phyloP scores from a whole-genome alignment of 1,284 basidiomycete genomes.

The Cerrena zonata region DNA sequence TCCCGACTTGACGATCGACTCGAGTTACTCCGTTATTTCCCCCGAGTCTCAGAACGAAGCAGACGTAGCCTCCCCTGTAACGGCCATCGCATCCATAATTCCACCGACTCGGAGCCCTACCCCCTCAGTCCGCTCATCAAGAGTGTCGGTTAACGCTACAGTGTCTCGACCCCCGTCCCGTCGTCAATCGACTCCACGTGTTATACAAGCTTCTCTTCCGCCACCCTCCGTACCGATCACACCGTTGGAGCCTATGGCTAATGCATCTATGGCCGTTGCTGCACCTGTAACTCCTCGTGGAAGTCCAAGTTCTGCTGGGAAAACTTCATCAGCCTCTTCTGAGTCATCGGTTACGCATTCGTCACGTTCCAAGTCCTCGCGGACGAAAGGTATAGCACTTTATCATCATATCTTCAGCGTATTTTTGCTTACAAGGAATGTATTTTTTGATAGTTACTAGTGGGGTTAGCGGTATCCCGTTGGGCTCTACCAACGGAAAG shows the following conservation, averaged over 20 bases:
- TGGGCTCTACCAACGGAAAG: background rate
- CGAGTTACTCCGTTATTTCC: background rate
- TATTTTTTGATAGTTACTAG: background rate
- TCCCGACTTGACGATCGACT: background rate
- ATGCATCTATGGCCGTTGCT: background rate
- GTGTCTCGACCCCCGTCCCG: background rate
- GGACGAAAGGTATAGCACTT: background rate
- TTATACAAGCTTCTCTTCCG: background rate
- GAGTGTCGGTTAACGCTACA: background rate
- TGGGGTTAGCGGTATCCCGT: background rate
- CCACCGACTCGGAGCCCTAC: background rate
- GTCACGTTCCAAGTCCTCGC: background rate
- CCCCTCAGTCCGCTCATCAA: background rate
- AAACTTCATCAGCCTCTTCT: too few relatives aligned
- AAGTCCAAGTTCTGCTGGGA: background rate
- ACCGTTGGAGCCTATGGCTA: background rate
- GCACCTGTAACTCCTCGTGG: too few relatives aligned
- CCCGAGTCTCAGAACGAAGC: background rate
- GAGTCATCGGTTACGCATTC: background rate
- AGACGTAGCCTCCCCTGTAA: background rate
- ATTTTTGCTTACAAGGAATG: too few relatives aligned
- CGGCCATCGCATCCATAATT: background rate
- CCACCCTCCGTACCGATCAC: background rate
- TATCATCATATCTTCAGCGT: too few relatives aligned
- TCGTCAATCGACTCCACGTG: conserved; percentile 3